Base-by-base conservation (phyloP, 495 filamentous ascomycete genomes). In the Schizothecium vesticola region DNA sequence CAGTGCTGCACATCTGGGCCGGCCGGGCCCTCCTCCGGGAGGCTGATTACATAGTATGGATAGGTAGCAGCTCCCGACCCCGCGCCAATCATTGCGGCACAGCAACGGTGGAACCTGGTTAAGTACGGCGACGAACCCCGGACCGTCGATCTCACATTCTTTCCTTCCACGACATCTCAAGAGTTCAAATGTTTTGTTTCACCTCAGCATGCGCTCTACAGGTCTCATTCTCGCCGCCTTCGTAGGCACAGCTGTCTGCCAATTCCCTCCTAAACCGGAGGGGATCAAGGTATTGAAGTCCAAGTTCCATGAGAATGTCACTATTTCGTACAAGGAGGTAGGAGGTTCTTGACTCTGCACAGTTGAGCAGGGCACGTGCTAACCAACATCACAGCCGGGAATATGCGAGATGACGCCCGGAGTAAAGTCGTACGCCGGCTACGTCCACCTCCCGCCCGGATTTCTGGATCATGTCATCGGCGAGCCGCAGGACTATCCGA, bases 281-380 rank as follows among this genome's bases (percentile, higher is more conserved):
- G 83, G 80, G 12, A 65, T 88, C 59, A 87, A 79, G 36, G 77
- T 84, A 9, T 67, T 89, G 3, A 69, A 86, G 24, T 88, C 86
- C 9, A 83, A 85, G 67, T 84, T 86, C 65, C 76, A 86, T 36
- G 77, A 87, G 22, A 86, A 84, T 51, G 83, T 88, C 2, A 80
- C 78, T 29, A 88, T 90, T 19, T 86, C 86, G 6, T 90, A 86
- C 73, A 90, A 88, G 77, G 79, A 88, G 77, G 87, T 87, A n/a
- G n/a, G 72, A 60, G 75, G 24, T 4, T 25, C 23, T 3, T 3
- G 7, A 4, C 11, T 21, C 23, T 56, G 31, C 59, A 2, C 19
- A 13, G 16, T 12, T 29, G 24, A 13, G 29, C 13, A 16, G n/a
- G 56, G 25, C 33, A 3, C 0, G 6, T n/a, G 10, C 24, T 63